These are phyloP conservation scores for Onygena corvina DNA, from an alignment of 2,329 filamentous ascomycete species.

Conservation along the genomic window DNA sequence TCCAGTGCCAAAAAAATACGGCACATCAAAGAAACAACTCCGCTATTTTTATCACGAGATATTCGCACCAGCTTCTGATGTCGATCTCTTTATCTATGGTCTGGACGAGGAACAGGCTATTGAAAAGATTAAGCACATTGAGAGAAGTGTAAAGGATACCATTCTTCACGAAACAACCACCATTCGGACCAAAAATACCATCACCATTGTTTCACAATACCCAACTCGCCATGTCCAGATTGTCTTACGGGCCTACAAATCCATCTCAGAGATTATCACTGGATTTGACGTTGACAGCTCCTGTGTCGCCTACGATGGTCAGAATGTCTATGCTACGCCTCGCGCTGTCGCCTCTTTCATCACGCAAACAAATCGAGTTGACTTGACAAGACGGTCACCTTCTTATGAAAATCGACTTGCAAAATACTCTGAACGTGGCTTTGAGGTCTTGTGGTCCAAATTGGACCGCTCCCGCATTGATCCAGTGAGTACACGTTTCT, in stretches of 20 bases:
- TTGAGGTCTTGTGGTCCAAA: constrained; percentile 69
- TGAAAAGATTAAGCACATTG: constrained; percentile 75
- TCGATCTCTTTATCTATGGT: constrained; percentile 76
- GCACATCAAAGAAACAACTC: constrained; percentile 16
- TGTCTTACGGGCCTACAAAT: constrained; percentile 74
- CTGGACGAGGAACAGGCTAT: constrained; percentile 64
- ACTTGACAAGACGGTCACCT: constrained; percentile 65
- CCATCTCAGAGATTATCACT: constrained; percentile 69
- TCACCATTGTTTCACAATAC: constrained; percentile 76
- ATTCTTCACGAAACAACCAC: constrained; percentile 70
- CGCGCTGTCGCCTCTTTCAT: constrained; percentile 67
- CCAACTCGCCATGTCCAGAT: constrained; percentile 77
- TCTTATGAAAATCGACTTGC: constrained; percentile 80
- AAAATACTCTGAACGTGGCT: constrained; percentile 73
- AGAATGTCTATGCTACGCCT: constrained; percentile 66
- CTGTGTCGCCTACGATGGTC: constrained; percentile 67
- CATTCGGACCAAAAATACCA: constrained; percentile 72
- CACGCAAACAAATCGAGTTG: constrained; percentile 70
- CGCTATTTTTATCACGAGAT: constrained; percentile 66
- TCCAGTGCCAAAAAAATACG: constrained; percentile 53
- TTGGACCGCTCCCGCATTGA: constrained; percentile 66
- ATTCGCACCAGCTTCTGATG: constrained; percentile 70
- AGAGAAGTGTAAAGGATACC: constrained; percentile 59
- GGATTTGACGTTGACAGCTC: constrained; percentile 83
- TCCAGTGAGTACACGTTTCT: constrained; percentile 32